Percentiles rank a stretch among this genome's conserved stretches.
Conservation (phyloP, 495 filamentous ascomycete species). For the Daldinia loculata region DNA sequence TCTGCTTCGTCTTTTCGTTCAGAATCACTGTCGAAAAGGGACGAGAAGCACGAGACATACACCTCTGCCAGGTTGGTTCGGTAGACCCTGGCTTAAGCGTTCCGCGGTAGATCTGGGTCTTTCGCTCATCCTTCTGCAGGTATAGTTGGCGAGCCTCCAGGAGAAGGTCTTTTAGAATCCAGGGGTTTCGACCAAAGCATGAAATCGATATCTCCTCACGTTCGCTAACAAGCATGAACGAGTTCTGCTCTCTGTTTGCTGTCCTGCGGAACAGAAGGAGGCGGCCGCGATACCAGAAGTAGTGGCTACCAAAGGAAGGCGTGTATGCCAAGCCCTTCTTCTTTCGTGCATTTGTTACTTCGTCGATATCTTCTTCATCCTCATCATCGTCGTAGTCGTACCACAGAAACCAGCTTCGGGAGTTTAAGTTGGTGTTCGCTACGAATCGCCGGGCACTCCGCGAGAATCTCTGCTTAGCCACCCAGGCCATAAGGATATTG, state of each 20-base stretch:
- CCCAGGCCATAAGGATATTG: conserved; percentile 75
- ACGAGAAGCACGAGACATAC: conserved; percentile 68
- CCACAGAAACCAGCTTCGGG: conserved; percentile 59
- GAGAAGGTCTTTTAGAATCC: conserved; percentile 71
- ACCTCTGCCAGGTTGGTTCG: conserved; percentile 60
- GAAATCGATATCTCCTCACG: conserved; percentile 69
- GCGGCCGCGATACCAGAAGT: conserved; percentile 69
- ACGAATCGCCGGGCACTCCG: conserved; percentile 67
- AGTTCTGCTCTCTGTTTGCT: conserved; percentile 45
- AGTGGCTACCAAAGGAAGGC: conserved; percentile 69
- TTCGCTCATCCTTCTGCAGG: conserved; percentile 66
- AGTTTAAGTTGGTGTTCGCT: conserved; percentile 66
- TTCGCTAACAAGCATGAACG: conserved; percentile 49
- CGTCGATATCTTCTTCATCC: conserved; percentile 58
- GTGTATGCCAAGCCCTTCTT: conserved; percentile 71
- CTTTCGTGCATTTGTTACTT: conserved; percentile 51
- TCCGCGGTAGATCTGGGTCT: conserved; percentile 73
- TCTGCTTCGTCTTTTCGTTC: conserved; percentile 76
- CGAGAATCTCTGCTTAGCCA: conserved; percentile 67
- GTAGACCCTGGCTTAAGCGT: conserved; percentile 46
- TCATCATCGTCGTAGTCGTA: conserved; percentile 50
- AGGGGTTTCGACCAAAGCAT: conserved; percentile 72
- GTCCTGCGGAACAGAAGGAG: conserved; percentile 64
- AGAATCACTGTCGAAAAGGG: conserved; percentile 89
- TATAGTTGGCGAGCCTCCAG: conserved; percentile 67